Base-by-base conservation (phyloP, 169 alveolate species). In the Eimeria maxima region DNA sequence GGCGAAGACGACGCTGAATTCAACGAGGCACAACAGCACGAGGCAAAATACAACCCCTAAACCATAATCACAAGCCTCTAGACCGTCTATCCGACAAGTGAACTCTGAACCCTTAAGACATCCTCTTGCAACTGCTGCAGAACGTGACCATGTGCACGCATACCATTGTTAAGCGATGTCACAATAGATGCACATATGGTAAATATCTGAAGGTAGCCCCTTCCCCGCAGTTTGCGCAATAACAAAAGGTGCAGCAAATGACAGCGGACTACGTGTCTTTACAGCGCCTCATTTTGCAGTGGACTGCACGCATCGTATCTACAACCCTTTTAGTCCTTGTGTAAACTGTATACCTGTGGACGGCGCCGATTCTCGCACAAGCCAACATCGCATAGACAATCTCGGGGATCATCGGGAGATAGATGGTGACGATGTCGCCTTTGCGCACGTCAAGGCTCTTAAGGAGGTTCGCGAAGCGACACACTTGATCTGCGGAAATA, bases 321-420 rank as follows among this genome's bases (percentile, higher is more conserved):
- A 3, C 8, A 13, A 74, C 18, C 8, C 18, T 3, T 60, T 11
- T 11, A 60, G 18, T 60, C 38, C 2, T 7, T 45, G 24, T 33
- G 67, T 87, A 47, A 6, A 44, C 27, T 60, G 11, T 10, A 47
- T 60, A 60, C 98, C 98, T 98, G 96, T 99, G 99, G 24, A 99
- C 98, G 22, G 99, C 99, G 63, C 99, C 99, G 50, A 99, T 98
- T 73, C 99, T 97, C 20, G 99, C 99, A 95, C 99, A 99, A 38
- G 99, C 99, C 88, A 99, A 96, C 99, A 99, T 98, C 47, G 99
- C 95, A 95, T 97, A 97, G 53, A 98, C 98, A 22, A 99, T 97
- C 95, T 98, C 99, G 45, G 99, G 99, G 1, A 98, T 98, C 99
- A 98, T 98, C 29, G 99, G 99, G 99, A 99, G 98, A 97, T 99